Base-by-base conservation (phyloP, 805 yeast species). In the Phaffomyces thermotolerans region DNA sequence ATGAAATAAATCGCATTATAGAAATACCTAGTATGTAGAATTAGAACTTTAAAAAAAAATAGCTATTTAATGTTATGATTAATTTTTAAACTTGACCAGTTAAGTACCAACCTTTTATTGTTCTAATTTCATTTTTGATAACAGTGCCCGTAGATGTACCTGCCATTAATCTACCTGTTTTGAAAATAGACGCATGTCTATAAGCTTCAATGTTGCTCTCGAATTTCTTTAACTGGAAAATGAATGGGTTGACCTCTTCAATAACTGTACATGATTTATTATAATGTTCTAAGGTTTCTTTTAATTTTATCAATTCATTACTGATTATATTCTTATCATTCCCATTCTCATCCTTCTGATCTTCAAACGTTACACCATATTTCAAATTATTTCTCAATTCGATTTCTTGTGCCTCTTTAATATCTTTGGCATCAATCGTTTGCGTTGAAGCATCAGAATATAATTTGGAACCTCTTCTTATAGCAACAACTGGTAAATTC, bases 91-190 rank as follows among this genome's bases (percentile, higher is more conserved):
- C 57, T 45, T 57, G 63, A 15, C 73, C 71, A 44, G 63, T 65
- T 37, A 68, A 52, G 46, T 59, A 62, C 63, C 69, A 63, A 17
- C 73, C 73, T 50, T 68, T 68, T 25, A 67, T 60, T n/a, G 60
- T 59, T 35, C 73, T 59, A 10, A 67, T 58, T 1, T 57, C 55
- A 7, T 53, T 49, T 14, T 52, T 58, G 10, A 66, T 52, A 9
- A 55, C 57, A 7, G 50, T 47, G 9, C 50, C 45, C 3, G 52
- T 36, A 34, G 56, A 40, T 20, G 46, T 25, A 30, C 49, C 52
- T 30, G 52, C 40, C 58, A 42, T 41, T 37, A 54, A 27, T 53
- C 65, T 32, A 37, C 52, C 44, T 42, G 37, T 36, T 53, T 47
- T 53, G 52, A 56, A 51, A 18, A 56, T 30, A n/a, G 47, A 48